Percentiles rank a stretch among this genome's conserved stretches.
Evolutionary conservation across 192 early-diverging fungal species (phyloP).

Genomic region (Glomus cerebriforme): DNA sequence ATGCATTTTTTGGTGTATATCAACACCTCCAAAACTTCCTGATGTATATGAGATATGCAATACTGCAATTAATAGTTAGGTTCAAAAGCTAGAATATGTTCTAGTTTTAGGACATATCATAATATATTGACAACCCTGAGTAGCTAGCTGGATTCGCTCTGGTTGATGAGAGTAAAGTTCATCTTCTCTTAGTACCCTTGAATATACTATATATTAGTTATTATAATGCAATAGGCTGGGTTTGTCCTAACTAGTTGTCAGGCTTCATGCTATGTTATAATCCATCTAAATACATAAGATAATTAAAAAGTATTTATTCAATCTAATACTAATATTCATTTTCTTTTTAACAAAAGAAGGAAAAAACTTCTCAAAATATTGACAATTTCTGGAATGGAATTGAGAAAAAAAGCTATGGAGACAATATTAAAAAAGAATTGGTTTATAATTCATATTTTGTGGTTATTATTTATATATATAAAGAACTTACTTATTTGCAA

Average conservation of each 20-base stretch:
- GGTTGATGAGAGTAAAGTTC: constrained; percentile 20
- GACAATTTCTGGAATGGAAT: constrained; percentile 19
- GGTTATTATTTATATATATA: constrained; percentile 13
- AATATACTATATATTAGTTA: constrained; percentile 34
- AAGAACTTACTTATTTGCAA: background rate
- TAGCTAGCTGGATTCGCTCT: constrained; percentile 25
- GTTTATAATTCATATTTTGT: background rate
- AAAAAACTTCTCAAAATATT: constrained; percentile 17
- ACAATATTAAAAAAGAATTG: constrained; percentile 17
- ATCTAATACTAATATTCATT: constrained; percentile 26
- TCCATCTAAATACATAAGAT: background rate
- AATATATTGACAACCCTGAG: constrained; percentile 32
- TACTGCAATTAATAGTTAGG: background rate
- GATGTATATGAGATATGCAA: too few relatives aligned
- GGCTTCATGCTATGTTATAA: constrained; percentile 23
- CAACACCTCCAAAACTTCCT: too few relatives aligned
- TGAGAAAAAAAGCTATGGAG: constrained; percentile 14
- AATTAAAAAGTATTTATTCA: background rate
- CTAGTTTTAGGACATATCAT: constrained; percentile 24
- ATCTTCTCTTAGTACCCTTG: constrained; percentile 27
- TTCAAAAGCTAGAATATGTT: constrained; percentile 36
- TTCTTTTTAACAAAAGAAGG: constrained; percentile 33
- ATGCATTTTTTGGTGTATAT: too few relatives aligned
- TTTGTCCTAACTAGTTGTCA: constrained; percentile 28
- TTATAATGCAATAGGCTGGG: constrained; percentile 29